Evolutionary conservation across 768 basidiomycete species (phyloP).

Genomic region (Lenzites betulinus): DNA sequence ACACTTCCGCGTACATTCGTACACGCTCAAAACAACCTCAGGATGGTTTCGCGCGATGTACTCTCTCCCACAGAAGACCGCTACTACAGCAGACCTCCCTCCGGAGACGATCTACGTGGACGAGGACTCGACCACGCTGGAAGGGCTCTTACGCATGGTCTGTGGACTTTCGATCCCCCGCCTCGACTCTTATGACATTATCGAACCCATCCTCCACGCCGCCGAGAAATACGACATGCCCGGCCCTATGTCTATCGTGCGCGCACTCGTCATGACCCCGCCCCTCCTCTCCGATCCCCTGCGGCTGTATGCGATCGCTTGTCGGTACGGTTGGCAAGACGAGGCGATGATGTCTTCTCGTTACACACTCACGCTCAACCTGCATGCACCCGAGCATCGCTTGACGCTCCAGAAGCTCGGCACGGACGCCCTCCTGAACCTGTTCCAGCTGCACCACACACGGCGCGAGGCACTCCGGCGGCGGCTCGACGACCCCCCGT

Average conservation of each 20-base stretch:
- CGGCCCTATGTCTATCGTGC: constrained; percentile 60
- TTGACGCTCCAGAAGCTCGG: constrained; percentile 49
- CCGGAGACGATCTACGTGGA: constrained; percentile 52
- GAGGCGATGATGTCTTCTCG: constrained; percentile 57
- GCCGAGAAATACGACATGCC: constrained; percentile 75
- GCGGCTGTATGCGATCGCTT: constrained; percentile 33
- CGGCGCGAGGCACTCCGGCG: constrained; percentile 52
- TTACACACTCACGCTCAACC: constrained; percentile 53
- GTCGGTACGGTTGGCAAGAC: constrained; percentile 59
- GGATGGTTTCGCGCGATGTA: constrained; percentile 67
- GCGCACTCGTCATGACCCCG: constrained; percentile 56
- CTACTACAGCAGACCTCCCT: constrained; percentile 1
- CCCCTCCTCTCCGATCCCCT: constrained; percentile 41
- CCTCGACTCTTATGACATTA: constrained; percentile 50
- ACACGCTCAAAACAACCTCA: constrained; percentile 62
- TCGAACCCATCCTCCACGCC: constrained; percentile 61
- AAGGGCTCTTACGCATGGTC: constrained; percentile 59
- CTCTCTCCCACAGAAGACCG: constrained; percentile 48
- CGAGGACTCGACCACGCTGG: constrained; percentile 57
- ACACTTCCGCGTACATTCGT: constrained; percentile 60
- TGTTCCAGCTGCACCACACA: constrained; percentile 55
- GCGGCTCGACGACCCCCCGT: constrained; percentile 57
- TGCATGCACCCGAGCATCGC: constrained; percentile 49
- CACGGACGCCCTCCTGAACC: constrained; percentile 51
- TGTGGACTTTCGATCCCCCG: constrained; percentile 56